Evolutionary conservation across 1,284 basidiomycete genomes (phyloP).

Genomic region (Prillingera fragicola): DNA sequence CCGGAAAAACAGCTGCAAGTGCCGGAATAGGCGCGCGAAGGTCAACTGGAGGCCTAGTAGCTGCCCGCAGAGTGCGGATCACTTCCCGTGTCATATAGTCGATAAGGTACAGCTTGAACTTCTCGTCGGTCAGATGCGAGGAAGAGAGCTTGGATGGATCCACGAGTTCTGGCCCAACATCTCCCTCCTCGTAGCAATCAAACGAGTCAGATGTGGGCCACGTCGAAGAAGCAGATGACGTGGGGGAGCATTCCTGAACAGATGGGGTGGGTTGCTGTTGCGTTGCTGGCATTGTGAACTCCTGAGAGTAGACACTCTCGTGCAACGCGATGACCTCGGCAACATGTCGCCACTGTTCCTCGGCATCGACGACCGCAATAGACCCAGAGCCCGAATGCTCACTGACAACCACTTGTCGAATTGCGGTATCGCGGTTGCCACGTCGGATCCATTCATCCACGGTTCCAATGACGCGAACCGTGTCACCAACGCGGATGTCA

Average conservation of each 20-base stretch:
- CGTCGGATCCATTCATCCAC: conserved; percentile 34
- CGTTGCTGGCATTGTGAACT: conserved; percentile 25
- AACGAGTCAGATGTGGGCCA: background rate
- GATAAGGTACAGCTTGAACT: conserved; percentile 39
- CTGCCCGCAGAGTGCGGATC: conserved; percentile 1
- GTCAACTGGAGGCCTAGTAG: conserved; percentile 3
- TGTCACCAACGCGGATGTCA: conserved; percentile 41
- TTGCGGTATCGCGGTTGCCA: conserved; percentile 19
- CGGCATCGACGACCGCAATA: conserved; percentile 34
- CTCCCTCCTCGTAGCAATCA: conserved; percentile 7
- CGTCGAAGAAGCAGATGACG: background rate
- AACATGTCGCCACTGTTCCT: conserved; percentile 28
- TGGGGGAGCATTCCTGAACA: background rate
- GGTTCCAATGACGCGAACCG: conserved; percentile 31
- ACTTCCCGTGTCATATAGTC: conserved; percentile 35
- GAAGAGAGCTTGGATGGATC: conserved; percentile 31
- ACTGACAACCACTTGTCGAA: conserved; percentile 35
- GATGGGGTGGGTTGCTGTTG: background rate
- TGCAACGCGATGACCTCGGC: conserved; percentile 25
- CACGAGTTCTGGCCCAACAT: conserved; percentile 22
- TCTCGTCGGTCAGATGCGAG: conserved; percentile 32
- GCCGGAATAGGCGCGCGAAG: conserved; percentile 2
- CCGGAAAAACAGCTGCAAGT: conserved; percentile 13
- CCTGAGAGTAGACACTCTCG: conserved; percentile 26
- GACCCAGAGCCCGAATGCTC: conserved; percentile 27